Conservation (phyloP, 2,329 filamentous ascomycete species). For the Aspergillus sp. region DNA sequence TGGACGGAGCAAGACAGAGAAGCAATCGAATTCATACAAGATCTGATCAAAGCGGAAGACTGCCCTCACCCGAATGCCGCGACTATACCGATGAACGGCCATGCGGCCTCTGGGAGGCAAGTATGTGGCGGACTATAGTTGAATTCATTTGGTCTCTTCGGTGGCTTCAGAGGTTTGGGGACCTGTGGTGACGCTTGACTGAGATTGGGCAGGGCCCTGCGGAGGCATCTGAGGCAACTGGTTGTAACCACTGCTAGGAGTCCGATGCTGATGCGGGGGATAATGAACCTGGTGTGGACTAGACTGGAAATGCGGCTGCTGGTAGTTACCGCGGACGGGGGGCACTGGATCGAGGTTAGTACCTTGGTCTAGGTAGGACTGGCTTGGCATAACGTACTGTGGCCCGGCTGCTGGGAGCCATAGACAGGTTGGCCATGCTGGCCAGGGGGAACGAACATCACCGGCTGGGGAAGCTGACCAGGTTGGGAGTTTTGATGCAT, state of each 20-base stretch:
- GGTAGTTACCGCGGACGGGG: conserved; percentile 58
- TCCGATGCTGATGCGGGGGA: conserved; percentile 56
- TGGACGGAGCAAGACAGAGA: too few relatives aligned
- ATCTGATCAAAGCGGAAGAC: too few relatives aligned
- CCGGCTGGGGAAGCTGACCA: conserved; percentile 66
- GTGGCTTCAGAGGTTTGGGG: conserved; percentile 41
- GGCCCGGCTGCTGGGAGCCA: conserved; percentile 65
- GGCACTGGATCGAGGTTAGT: conserved; percentile 51
- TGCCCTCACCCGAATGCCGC: too few relatives aligned
- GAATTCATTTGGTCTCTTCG: conserved; percentile 50
- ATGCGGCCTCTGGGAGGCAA: too few relatives aligned
- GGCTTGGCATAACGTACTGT: conserved; percentile 60
- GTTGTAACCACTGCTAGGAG: conserved; percentile 54
- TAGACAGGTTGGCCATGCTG: conserved; percentile 75
- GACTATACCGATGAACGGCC: too few relatives aligned
- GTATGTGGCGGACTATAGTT: neutral
- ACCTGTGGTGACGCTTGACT: conserved; percentile 29
- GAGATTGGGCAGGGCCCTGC: conserved; percentile 41
- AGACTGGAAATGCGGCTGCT: conserved; percentile 61
- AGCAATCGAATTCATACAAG: too few relatives aligned
- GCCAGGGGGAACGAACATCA: conserved; percentile 73
- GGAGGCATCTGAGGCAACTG: conserved; percentile 46
- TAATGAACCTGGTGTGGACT: conserved; percentile 65
- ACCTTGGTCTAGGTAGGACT: conserved; percentile 26
- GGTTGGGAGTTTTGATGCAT: conserved; percentile 91